phyloP scores from a whole-genome alignment of 1,284 basidiomycete genomes.

The Naganishia albida region DNA sequence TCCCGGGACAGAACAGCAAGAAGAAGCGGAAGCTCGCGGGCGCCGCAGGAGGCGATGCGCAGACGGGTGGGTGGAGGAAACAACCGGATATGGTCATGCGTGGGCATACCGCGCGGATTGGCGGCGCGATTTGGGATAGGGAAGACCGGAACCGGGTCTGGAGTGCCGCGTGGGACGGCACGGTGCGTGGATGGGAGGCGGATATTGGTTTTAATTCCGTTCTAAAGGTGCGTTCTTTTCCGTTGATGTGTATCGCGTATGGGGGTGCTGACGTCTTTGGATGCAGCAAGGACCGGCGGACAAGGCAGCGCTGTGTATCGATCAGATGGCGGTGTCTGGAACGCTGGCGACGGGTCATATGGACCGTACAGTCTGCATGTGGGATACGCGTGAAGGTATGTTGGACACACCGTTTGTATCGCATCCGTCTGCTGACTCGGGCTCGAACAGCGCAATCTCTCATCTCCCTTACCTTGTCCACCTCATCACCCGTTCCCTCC shows the following conservation, averaged over 20 bases:
- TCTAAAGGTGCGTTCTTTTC: constrained; percentile 47
- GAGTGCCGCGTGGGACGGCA: constrained; percentile 57
- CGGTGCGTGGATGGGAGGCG: constrained; percentile 57
- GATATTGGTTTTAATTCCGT: constrained; percentile 51
- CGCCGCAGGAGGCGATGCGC: constrained; percentile 45
- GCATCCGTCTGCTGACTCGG: constrained; percentile 4
- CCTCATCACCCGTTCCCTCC: constrained; percentile 70
- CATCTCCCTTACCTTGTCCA: constrained; percentile 60
- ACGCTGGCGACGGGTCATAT: constrained; percentile 57
- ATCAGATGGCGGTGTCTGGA: constrained; percentile 52
- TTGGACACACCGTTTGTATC: background rate
- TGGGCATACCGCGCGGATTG: constrained; percentile 51
- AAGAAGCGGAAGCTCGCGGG: constrained; percentile 62
- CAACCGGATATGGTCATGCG: constrained; percentile 47
- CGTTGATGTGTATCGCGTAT: background rate
- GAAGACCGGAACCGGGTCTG: constrained; percentile 42
- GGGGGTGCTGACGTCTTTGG: background rate
- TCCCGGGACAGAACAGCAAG: constrained; percentile 57
- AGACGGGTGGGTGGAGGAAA: constrained; percentile 49
- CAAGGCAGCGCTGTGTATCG: constrained; percentile 55
- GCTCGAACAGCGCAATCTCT: constrained; percentile 51
- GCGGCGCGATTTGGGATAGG: constrained; percentile 49
- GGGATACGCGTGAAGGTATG: constrained; percentile 56
- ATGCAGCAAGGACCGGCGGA: constrained; percentile 53
- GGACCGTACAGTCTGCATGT: constrained; percentile 57